Evolutionary conservation across 2,329 filamentous ascomycete genomes (phyloP).

Genomic region (Penicillium griseofulvum): DNA sequence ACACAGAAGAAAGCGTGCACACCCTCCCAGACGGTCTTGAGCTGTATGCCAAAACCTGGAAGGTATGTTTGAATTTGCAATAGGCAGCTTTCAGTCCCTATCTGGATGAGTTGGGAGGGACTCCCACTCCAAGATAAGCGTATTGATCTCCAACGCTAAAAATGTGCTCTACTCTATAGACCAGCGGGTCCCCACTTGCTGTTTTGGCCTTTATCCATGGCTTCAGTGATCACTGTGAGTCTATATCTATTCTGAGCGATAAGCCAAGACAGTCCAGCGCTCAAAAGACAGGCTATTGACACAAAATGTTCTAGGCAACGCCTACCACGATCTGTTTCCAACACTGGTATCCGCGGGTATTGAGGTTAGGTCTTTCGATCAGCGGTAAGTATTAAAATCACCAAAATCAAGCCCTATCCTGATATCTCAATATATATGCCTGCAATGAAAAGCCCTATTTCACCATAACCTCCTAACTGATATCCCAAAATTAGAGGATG

Average conservation of each 20-base stretch:
- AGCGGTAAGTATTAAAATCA: constrained; percentile 49
- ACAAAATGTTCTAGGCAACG: constrained; percentile 53
- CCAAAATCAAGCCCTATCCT: neutral
- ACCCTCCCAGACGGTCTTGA: constrained; percentile 52
- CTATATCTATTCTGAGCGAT: neutral
- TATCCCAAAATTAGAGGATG: constrained; percentile 57
- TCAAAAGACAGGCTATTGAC: neutral
- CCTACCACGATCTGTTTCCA: constrained; percentile 73
- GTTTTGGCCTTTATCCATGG: constrained; percentile 82
- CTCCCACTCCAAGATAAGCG: neutral
- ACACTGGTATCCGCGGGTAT: constrained; percentile 69
- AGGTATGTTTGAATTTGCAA: constrained; percentile 42
- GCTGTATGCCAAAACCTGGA: constrained; percentile 63
- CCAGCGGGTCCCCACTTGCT: constrained; percentile 51
- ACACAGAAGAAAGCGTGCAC: constrained; percentile 53
- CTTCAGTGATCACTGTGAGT: constrained; percentile 73
- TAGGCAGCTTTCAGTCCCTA: neutral
- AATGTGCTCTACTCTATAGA: neutral
- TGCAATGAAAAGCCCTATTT: neutral
- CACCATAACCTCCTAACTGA: neutral
- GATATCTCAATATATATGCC: neutral
- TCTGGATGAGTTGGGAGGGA: neutral
- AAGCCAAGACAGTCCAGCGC: neutral
- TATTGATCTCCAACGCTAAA: neutral
- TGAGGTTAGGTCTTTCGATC: constrained; percentile 74